Evolutionary conservation across 257 asterid species (phyloP).

Genomic region (Handroanthus guayacan): DNA sequence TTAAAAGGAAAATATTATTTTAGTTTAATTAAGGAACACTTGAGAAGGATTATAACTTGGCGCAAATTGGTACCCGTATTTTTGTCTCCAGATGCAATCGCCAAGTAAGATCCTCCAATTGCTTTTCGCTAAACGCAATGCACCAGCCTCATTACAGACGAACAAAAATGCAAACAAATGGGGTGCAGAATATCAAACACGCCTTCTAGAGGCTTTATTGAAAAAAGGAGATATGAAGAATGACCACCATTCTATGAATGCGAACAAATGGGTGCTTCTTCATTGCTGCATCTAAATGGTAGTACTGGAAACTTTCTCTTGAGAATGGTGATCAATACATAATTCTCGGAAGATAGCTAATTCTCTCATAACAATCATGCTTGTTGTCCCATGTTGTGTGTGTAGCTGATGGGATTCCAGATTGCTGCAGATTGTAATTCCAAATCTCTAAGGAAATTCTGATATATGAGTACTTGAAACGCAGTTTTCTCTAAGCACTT

Average conservation of each 20-base stretch:
- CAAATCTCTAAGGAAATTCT: not conserved
- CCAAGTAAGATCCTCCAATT: slow-evolving; percentile 98
- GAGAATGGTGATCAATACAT: not conserved
- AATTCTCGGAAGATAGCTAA: not conserved
- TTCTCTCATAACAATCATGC: not conserved
- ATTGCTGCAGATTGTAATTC: not conserved
- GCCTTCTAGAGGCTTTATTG: slow-evolving; percentile 6
- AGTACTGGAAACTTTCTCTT: not conserved
- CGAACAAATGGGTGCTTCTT: too few species aligned
- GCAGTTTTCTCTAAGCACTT: not conserved
- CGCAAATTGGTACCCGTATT: slow-evolving; percentile 67
- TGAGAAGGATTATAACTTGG: slow-evolving; percentile 9
- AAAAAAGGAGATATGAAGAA: slow-evolving; percentile 8
- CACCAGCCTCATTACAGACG: slow-evolving; percentile 79
- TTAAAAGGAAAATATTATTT: not conserved
- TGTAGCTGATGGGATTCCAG: not conserved
- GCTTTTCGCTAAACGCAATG: slow-evolving; percentile 93
- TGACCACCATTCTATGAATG: slow-evolving; percentile 1
- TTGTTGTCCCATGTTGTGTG: not conserved
- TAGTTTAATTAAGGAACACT: slow-evolving; percentile 13
- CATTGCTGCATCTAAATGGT: not conserved
- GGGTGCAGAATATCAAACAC: slow-evolving; percentile 20
- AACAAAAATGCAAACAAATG: slow-evolving; percentile 20
- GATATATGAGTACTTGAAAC: not conserved
- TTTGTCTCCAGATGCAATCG: slow-evolving; percentile 93